Evolutionary conservation across 768 basidiomycete genomes (phyloP).

Genomic region (Kockovaella imperatae): DNA sequence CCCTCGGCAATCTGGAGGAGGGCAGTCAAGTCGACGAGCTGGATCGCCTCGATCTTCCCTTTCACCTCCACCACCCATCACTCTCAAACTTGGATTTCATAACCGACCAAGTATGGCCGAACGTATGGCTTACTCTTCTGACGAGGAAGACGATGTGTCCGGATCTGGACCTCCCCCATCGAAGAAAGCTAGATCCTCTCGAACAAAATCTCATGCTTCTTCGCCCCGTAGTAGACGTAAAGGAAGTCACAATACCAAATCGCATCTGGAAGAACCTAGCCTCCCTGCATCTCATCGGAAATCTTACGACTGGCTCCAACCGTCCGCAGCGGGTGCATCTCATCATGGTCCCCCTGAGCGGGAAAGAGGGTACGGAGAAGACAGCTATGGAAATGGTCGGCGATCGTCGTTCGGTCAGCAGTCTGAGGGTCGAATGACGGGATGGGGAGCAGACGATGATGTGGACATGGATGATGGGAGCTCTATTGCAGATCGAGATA

Average conservation of each 20-base stretch:
- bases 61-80: conserved; percentile 36
- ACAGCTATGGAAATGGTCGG: background rate
- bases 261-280: background rate
- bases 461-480: conserved; percentile 7
- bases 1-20: too few species aligned
- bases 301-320: conserved; percentile 33
- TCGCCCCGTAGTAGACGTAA: background rate
- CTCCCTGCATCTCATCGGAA: conserved; percentile 20
- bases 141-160: conserved; percentile 5
- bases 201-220: background rate
- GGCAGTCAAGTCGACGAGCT: too few species aligned
- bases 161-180: too few species aligned
- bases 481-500: background rate
- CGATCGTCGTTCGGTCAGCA: too few species aligned
- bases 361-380: conserved; percentile 7
- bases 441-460: conserved; percentile 20
- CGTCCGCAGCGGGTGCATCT: conserved; percentile 22
- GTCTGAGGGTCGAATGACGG: too few species aligned
- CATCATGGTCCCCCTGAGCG: conserved; percentile 31
- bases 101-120: conserved; percentile 15
- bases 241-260: background rate
- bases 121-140: conserved; percentile 4
- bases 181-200: background rate
- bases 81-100: conserved; percentile 21
- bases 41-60: conserved; percentile 31